A percentile compares a stretch with the other conserved stretches of the same genome.
phyloP scores from a whole-genome alignment of 306 rosid genomes.

The Boehmeria nivea region DNA sequence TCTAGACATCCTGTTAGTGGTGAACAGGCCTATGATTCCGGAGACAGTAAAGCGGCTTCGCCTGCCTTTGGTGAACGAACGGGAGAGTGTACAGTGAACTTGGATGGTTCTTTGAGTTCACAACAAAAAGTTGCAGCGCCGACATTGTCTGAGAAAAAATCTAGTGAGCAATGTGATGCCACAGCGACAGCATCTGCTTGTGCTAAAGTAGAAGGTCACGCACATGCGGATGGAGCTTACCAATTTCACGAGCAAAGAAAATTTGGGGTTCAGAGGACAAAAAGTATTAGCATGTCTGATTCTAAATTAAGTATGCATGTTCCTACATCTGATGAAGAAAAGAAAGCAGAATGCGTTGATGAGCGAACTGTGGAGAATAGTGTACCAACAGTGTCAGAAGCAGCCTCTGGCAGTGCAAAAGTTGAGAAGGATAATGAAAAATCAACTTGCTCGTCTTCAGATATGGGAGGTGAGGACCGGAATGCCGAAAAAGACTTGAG shows the following conservation, averaged over 20 bases:
- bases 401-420: constrained; percentile 24
- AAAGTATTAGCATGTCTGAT: constrained; percentile 23
- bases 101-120: constrained; percentile 22
- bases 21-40: constrained; percentile 12
- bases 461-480: constrained; percentile 27
- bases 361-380: constrained; percentile 33
- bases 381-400: constrained; percentile 33
- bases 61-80: constrained; percentile 15
- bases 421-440: constrained; percentile 47
- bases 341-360: constrained; percentile 27
- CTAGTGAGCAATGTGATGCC: constrained; percentile 24
- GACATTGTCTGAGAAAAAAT: constrained; percentile 25
- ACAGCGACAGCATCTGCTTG: constrained; percentile 14
- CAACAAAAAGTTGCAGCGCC: constrained; percentile 25
- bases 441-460: constrained; percentile 44
- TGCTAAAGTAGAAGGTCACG: constrained; percentile 31
- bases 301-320: constrained; percentile 25
- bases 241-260: constrained; percentile 37
- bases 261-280: constrained; percentile 18
- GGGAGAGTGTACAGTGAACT: constrained; percentile 11
- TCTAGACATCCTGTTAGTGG: constrained; percentile 18
- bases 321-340: constrained; percentile 35
- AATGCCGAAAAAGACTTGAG: constrained; percentile 14
- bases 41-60: constrained; percentile 23
- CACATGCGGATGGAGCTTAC: constrained; percentile 34